Base-by-base conservation (phyloP, 176 grass and related monocot genomes). In the Aegilops umbellulata region DNA sequence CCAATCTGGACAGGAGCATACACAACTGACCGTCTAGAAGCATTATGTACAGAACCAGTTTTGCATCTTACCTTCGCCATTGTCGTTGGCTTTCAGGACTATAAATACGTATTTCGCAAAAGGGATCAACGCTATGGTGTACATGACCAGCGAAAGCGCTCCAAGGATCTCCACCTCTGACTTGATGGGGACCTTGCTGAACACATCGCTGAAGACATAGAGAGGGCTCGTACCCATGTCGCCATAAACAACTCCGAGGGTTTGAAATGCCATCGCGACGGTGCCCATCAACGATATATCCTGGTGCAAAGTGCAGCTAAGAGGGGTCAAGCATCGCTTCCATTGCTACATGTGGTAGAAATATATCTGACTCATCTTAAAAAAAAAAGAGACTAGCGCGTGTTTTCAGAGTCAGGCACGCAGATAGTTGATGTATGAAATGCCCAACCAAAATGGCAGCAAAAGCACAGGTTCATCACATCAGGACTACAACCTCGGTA, bases 191-290 rank as follows among this genome's bases (percentile, higher is more conserved):
- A 98, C 97, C 84, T 98, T 98, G 87, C 93, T 98, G 79, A 98
- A 98, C 63, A 98, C 94, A 67, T 98, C 97, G 76, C 94, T 98
- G 82, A 96, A 98, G 46, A 98, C 97, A 44, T 98, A 98, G 0
- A 98, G 89, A 84, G 97, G 97, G 63, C 97, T 98, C 9, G 97
- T 98, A 0, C 97, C 97, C 97, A 98, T 91, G 88, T 98, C 97
- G 32, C 97, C 97, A 20, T 98, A 98, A 2, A 98, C 97, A 34
- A 98, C 97, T 39, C 97, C 97, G 24, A 98, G 92, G 41, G 97
- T 98, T 61, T 98, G 97, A 68, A 98, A 98, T 22, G 97, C 97
- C 97, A 98, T 92, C 24, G 94, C 90, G 9, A 90, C 17, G 8
- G 86, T 98, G 85, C 88, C 86, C 88, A 91, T 79, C 58, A 92